Percentiles rank a stretch among this genome's conserved stretches.
Evolutionary conservation across 2,329 filamentous ascomycete species (phyloP).

Genomic region (Pseudocercospora fuligena): DNA sequence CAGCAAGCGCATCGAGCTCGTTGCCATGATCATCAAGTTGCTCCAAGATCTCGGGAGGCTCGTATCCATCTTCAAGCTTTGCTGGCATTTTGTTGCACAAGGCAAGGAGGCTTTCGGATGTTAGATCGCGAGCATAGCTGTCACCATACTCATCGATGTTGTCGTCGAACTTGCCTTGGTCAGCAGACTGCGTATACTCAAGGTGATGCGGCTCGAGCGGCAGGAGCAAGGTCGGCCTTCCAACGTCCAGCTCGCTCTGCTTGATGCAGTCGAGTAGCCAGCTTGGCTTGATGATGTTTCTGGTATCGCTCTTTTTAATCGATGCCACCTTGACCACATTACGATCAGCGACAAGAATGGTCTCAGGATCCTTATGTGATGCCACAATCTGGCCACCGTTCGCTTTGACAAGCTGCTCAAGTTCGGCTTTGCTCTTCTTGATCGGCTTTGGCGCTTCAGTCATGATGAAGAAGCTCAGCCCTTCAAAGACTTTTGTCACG

Average conservation of each 20-base stretch:
- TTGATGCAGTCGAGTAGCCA: conserved; percentile 86
- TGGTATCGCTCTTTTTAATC: conserved; percentile 71
- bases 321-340: conserved; percentile 80
- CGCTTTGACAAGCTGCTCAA: conserved; percentile 81
- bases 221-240: conserved; percentile 63
- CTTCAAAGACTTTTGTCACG: conserved; percentile 70
- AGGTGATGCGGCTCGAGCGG: conserved; percentile 73
- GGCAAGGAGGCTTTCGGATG: conserved; percentile 64
- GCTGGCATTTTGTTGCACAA: conserved; percentile 58
- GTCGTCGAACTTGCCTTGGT: conserved; percentile 58
- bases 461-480: conserved; percentile 78
- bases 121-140: conserved; percentile 76
- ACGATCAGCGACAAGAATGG: conserved; percentile 79
- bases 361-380: conserved; percentile 66
- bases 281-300: conserved; percentile 74
- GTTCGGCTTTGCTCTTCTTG: conserved; percentile 76
- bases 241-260: conserved; percentile 53
- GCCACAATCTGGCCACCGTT: conserved; percentile 83
- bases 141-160: conserved; percentile 81
- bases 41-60: conserved; percentile 59
- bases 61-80: conserved; percentile 51
- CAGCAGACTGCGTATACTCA: conserved; percentile 67
- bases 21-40: conserved; percentile 61
- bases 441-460: conserved; percentile 72
- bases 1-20: conserved; percentile 56